Base-by-base conservation (phyloP, 179 eudicot genomes). In the Vitellaria paradoxa region DNA sequence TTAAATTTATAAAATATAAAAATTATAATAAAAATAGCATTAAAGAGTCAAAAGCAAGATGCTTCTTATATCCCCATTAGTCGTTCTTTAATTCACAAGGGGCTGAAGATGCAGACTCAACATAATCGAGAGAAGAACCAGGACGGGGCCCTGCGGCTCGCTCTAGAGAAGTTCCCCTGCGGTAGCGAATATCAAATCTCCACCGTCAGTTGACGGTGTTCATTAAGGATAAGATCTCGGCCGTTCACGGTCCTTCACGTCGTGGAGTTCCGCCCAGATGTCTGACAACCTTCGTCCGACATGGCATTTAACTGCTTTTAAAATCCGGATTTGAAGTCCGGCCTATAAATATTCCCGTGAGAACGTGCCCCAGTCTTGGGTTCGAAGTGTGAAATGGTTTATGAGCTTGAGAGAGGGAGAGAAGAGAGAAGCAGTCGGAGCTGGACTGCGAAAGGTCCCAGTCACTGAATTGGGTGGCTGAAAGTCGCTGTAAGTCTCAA, bases 401-500 rank as follows among this genome's bases (percentile, higher is more conserved):
- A 8, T 2, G 55, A 50, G 37, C 37, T 30, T 30, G 55, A 50
- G 55, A n/a, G n/a, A n/a, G 45, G 40, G 30, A 9, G 46, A 55
- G 76, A 30, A 74, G 47, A 52, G 47, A 40, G 40, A 74, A 53
- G 15, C 37, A 49, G 26, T 62, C 26, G 12, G 45, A 23, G 61
- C 12, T 2, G 9, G 30, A 49, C 30, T 24, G 18, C 59, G 64
- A 23, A 61, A 61, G 68, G 68, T 63, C 10, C 60, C 50, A 60
- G 26, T 42, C 75, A 66, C 53, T 56, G 17, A 61, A 70, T 9
- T 5, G 20, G 60, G 75, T 11, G 49, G 37, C 80, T 61, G 30
- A 18, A 76, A 47, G 68, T 83, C 78, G 15, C 81, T 80, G 93
- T 86, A 85, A 88, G 81, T 70, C 53, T 14, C 37, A 5, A 3